Evolutionary conservation across 495 filamentous ascomycete genomes (phyloP).

Genomic region (Aspergillus ellipticus): DNA sequence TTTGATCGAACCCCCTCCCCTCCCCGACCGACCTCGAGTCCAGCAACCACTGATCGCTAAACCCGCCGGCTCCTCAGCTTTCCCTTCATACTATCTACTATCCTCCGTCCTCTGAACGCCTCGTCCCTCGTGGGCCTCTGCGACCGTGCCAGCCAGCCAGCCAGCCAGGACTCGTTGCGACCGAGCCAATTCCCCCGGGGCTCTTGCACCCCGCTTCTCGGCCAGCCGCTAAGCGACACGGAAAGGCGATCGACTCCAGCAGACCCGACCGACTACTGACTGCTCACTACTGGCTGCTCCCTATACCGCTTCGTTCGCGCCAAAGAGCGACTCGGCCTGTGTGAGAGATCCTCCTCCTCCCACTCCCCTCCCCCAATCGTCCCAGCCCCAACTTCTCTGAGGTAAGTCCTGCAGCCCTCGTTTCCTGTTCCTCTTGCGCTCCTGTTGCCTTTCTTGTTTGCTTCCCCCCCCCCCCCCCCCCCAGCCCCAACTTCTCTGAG

Average conservation of each 20-base stretch:
- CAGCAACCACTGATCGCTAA: background rate
- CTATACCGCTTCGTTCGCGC: conserved; percentile 29
- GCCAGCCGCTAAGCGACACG: conserved; percentile 46
- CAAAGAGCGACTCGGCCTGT: conserved; percentile 12
- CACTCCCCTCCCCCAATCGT: conserved; percentile 10
- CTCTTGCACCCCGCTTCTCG: conserved; percentile 23
- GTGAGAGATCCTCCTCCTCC: conserved; percentile 12
- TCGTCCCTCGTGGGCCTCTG: background rate
- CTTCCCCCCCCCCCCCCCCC: conserved; percentile 1
- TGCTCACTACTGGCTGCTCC: conserved; percentile 16
- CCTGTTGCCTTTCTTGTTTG: conserved; percentile 9
- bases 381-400: conserved; percentile 7
- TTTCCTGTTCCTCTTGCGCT: conserved; percentile 16
- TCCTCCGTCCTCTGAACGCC: background rate
- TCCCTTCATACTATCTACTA: too few species aligned
- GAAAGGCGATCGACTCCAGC: conserved; percentile 35
- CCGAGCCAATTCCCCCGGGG: conserved; percentile 15
- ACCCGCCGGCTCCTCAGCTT: too few species aligned
- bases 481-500: conserved; percentile 6
- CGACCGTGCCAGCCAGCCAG: background rate
- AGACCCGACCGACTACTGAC: conserved; percentile 27
- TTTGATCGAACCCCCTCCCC: conserved; percentile 9
- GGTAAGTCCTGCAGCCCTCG: conserved; percentile 21
- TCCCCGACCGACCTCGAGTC: background rate
- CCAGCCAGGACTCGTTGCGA: background rate